A percentile compares a stretch with the other conserved stretches of the same genome.
Evolutionary conservation across 139 green algal species (phyloP).

Genomic region (Medakamo hakoo): DNA sequence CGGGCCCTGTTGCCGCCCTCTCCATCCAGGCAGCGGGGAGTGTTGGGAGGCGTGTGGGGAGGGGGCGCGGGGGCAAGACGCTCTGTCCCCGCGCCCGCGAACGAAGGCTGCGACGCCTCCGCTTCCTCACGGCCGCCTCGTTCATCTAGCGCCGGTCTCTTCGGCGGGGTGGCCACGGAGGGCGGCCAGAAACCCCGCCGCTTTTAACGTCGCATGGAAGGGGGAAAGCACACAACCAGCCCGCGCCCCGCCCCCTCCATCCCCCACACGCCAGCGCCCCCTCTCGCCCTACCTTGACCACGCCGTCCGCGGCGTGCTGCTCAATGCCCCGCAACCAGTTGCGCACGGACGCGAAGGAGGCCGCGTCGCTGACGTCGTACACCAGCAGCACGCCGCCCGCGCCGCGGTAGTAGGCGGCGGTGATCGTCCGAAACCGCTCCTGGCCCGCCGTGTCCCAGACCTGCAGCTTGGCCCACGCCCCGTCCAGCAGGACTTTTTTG

Average conservation of each 20-base stretch:
- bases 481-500: conserved; percentile 83
- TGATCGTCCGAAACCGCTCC: conserved; percentile 96
- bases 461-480: conserved; percentile 91
- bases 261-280: no score
- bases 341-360: conserved; percentile 90
- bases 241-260: neutral
- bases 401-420: conserved; percentile 90
- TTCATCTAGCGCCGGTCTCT: neutral
- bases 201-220: neutral
- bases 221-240: neutral
- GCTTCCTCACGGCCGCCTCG: neutral
- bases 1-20: no score
- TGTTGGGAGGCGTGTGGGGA: neutral
- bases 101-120: neutral
- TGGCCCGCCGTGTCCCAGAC: conserved; percentile 98
- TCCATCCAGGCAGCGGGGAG: neutral
- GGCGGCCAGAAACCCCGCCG: no score
- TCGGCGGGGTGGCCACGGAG: neutral
- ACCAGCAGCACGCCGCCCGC: conserved; percentile 94
- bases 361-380: conserved; percentile 92
- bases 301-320: conserved; percentile 79
- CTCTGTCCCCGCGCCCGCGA: neutral
- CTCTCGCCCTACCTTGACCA: conserved; percentile 89
- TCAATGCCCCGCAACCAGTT: conserved; percentile 99
- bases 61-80: neutral